A percentile compares a stretch with the other conserved stretches of the same genome.
These are phyloP conservation scores for Zygoascus biomembranicola DNA, from an alignment of 805 yeast species.

Conservation along the genomic window DNA sequence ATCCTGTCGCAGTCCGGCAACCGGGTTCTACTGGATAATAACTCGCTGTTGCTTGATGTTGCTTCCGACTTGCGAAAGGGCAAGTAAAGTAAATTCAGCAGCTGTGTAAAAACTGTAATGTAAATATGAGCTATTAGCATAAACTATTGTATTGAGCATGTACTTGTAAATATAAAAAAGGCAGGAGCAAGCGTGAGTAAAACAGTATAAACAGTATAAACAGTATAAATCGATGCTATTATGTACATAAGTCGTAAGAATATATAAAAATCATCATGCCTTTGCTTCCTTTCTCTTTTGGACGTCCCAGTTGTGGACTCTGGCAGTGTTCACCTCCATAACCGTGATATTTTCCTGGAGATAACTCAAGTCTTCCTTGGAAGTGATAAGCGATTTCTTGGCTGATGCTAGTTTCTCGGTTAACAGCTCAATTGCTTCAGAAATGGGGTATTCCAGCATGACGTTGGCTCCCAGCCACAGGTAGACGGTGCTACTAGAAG, in stretches of 20 bases:
- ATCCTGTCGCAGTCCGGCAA: constrained; percentile 84
- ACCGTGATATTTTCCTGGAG: constrained; percentile 87
- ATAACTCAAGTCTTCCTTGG: constrained; percentile 80
- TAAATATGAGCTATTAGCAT: no score
- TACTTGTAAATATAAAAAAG: not conserved
- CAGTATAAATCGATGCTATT: not conserved
- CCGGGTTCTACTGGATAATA: constrained; percentile 84
- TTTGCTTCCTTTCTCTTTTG: constrained; percentile 22
- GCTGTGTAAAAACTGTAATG: no score
- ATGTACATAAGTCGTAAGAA: no score
- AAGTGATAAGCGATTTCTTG: constrained; percentile 44
- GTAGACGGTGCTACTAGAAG: constrained; percentile 55
- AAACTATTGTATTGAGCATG: no score
- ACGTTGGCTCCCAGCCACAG: constrained; percentile 98
- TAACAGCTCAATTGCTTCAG: constrained; percentile 74
- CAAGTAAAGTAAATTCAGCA: not conserved
- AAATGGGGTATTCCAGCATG: constrained; percentile 89
- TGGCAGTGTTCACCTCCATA: constrained; percentile 95
- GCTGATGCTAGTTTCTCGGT: constrained; percentile 56
- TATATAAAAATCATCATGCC: not conserved
- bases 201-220: not conserved
- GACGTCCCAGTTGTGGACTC: constrained; percentile 39
- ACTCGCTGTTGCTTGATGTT: constrained; percentile 84
- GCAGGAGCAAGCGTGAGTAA: not conserved
- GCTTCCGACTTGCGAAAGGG: constrained; percentile 60